phyloP scores from a whole-genome alignment of 2,329 filamentous ascomycete species.

The Neonectria sp. region DNA sequence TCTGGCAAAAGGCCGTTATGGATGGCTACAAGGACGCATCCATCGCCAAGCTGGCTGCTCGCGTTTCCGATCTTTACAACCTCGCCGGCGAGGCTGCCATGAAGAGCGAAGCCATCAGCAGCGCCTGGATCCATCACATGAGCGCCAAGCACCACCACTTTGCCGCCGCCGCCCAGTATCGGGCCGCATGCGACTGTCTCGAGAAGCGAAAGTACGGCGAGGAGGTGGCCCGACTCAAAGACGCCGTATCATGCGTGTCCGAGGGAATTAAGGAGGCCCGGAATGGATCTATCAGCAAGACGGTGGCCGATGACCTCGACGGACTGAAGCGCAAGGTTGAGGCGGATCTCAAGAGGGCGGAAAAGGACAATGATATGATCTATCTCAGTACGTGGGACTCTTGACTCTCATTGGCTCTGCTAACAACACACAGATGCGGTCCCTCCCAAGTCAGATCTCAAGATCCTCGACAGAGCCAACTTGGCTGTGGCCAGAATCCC shows the following conservation, averaged over 20 bases:
- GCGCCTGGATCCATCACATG: slow-evolving; percentile 98
- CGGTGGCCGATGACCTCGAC: slow-evolving; percentile 85
- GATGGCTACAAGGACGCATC: slow-evolving; percentile 93
- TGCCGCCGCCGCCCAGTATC: slow-evolving; percentile 93
- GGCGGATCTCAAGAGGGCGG: slow-evolving; percentile 91
- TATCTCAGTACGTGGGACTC: slow-evolving; percentile 76
- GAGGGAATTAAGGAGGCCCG: slow-evolving; percentile 89
- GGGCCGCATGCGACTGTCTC: slow-evolving; percentile 90
- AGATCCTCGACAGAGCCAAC: slow-evolving; percentile 85
- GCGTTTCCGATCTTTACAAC: slow-evolving; percentile 92
- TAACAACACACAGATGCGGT: slow-evolving; percentile 75
- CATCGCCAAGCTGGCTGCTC: slow-evolving; percentile 90
- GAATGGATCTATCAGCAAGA: slow-evolving; percentile 81
- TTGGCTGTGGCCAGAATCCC: slow-evolving; percentile 89
- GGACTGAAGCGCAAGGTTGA: slow-evolving; percentile 85
- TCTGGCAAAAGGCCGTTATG: slow-evolving; percentile 97
- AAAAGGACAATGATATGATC: slow-evolving; percentile 97
- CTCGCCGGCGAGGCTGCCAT: slow-evolving; percentile 87
- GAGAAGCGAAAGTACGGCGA: slow-evolving; percentile 97
- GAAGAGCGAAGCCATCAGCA: slow-evolving; percentile 90
- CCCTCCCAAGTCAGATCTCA: slow-evolving; percentile 89
- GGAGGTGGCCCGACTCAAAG: slow-evolving; percentile 88
- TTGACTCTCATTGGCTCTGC: slow-evolving; percentile 16
- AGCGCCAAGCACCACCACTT: slow-evolving; percentile 98
- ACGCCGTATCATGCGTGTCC: slow-evolving; percentile 86